A percentile compares a stretch with the other conserved stretches of the same genome.
These are phyloP conservation scores for Pichia ethanolica DNA, from an alignment of 805 yeast genomes.

Conservation along the genomic window DNA sequence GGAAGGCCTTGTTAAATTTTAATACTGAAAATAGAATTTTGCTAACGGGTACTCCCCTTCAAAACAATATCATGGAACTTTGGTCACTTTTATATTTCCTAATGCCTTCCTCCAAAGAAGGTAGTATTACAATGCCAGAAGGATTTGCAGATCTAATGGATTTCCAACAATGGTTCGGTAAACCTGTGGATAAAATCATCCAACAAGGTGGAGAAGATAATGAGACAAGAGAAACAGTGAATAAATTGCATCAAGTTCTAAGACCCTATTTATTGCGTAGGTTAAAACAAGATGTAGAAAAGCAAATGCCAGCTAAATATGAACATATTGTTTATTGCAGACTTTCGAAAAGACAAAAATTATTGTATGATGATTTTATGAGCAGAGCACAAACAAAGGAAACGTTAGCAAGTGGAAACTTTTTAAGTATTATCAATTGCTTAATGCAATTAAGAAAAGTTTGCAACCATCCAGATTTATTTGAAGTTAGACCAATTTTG, in stretches of 20 bases:
- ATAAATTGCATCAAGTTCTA: slow-evolving; percentile 84
- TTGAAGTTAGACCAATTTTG: slow-evolving; percentile 90
- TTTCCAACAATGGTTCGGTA: slow-evolving; percentile 98
- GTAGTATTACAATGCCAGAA: slow-evolving; percentile 66
- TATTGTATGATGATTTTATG: slow-evolving; percentile 92
- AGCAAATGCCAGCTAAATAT: slow-evolving; percentile 97
- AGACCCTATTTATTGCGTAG: slow-evolving; percentile 90
- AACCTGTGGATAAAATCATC: slow-evolving; percentile 87
- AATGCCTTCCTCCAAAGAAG: slow-evolving; percentile 77
- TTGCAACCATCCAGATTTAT: slow-evolving; percentile 84
- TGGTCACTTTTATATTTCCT: slow-evolving; percentile 93
- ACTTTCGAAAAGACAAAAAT: slow-evolving; percentile 85
- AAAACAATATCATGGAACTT: slow-evolving; percentile 86
- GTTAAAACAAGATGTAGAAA: slow-evolving; percentile 92
- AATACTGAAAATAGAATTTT: slow-evolving; percentile 83
- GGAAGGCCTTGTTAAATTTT: slow-evolving; percentile 93
- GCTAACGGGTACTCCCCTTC: slow-evolving; percentile 95
- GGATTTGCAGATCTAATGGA: slow-evolving; percentile 96
- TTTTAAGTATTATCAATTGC: slow-evolving; percentile 90
- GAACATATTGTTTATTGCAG: slow-evolving; percentile 93
- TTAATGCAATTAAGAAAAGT: slow-evolving; percentile 96
- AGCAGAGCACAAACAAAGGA: slow-evolving; percentile 92
- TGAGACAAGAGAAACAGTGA: slow-evolving; percentile 80
- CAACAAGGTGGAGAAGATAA: slow-evolving; percentile 63
- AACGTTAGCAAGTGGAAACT: slow-evolving; percentile 90